Evolutionary conservation across 176 grass and related monocot genomes (phyloP), one percentile per base, ranked within the genome.

Genomic region (Oryza nivara): DNA sequence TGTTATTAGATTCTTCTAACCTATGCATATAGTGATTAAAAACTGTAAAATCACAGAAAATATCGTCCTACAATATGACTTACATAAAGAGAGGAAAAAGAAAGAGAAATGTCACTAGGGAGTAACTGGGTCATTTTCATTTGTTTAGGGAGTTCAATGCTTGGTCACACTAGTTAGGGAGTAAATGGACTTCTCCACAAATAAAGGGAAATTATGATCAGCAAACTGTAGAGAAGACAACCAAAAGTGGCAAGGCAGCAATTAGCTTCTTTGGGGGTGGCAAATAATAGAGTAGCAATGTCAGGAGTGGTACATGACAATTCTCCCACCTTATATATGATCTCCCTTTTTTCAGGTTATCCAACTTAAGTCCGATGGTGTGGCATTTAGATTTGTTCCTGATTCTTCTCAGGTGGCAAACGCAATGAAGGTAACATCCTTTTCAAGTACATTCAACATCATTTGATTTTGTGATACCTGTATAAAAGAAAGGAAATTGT

Each of bases 361-460:
- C 72, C 88, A 98, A 74, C 77, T 98, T 20, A 95, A 93, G 85
- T 82, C 90, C 6, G 77, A 98, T 80, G 95, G 95, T 43, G 91
- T 95, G 70, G 90, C 95, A 1, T 93, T 98, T 71, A 90, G 95
- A 36, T 98, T 95, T 77, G 68, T 98, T 54, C 95, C 95, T 73
- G 95, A 98, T 88, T 86, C 92, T 73, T 93, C 87, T 83, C 91
- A 98, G 78, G 89, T 98, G 82, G 89, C 88, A 73, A 92, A 98
- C 85, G 92, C 95, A 60, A 81, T 98, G 67, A 93, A 91, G 92
- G 92, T 92, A 74, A 85, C 15, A 85, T 63, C 47, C 22, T 74
- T 74, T 83, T 8, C 1, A 11, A 83, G 69, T 48, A 77, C 9
- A 80, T 82, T 11, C 11, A 25, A 6, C 11, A 67, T 13, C 44